These are phyloP conservation scores for Trypanosoma rangeli DNA, from an alignment of 208 protist genomes.

Conservation along the genomic window DNA sequence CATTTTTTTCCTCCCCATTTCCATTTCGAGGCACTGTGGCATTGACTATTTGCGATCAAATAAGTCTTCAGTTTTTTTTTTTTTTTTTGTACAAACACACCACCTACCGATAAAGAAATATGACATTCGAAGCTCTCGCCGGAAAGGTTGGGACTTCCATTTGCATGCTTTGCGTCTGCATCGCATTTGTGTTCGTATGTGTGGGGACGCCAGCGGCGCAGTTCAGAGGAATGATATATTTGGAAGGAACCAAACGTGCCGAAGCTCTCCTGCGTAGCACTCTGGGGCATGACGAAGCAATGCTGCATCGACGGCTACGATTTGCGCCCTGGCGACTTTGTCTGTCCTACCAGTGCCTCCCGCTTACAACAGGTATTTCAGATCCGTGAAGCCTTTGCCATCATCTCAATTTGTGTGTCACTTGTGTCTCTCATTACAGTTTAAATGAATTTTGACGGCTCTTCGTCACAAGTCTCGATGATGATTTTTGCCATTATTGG, in stretches of 20 bases:
- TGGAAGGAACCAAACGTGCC: conserved; percentile 9
- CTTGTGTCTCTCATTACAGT: conserved; percentile 30
- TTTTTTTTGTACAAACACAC: neutral
- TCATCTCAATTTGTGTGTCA: conserved; percentile 52
- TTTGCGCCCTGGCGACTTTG: conserved; percentile 29
- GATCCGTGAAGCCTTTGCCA: conserved; percentile 52
- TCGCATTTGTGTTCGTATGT: conserved; percentile 51
- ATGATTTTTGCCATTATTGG: conserved; percentile 29
- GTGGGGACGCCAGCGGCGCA: conserved; percentile 55
- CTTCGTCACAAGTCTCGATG: conserved; percentile 25
- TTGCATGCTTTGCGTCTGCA: conserved; percentile 46
- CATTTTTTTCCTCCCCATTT: neutral
- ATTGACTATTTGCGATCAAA: neutral
- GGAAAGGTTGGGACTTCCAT: conserved; percentile 39
- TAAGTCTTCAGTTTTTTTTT: neutral
- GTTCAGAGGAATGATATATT: conserved; percentile 42
- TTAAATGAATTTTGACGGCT: conserved; percentile 35
- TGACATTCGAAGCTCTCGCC: conserved; percentile 50
- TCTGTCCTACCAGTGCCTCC: conserved; percentile 3
- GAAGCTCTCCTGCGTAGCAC: conserved; percentile 48
- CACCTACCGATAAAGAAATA: conserved; percentile 21
- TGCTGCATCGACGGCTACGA: conserved; percentile 44
- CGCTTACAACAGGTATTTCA: conserved; percentile 44
- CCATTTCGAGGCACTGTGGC: neutral
- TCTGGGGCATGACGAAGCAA: conserved; percentile 57